These are phyloP conservation scores for Zalerion maritima DNA, from an alignment of 495 filamentous ascomycete species.

Conservation along the genomic window DNA sequence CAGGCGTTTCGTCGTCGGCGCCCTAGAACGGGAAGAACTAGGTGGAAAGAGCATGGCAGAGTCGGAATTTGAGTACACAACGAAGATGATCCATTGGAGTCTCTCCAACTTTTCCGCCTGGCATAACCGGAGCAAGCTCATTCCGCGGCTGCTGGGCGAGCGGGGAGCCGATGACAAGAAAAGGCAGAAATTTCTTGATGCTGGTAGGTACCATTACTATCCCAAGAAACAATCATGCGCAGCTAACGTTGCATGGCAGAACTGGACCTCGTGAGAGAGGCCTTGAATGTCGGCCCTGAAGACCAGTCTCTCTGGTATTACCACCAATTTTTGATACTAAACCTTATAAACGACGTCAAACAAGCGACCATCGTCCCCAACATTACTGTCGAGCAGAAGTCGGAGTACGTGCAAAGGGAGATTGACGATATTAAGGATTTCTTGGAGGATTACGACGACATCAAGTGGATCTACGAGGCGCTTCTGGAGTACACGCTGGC, in stretches of 20 bases:
- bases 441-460: constrained; percentile 57
- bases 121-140: constrained; percentile 78
- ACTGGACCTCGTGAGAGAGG: constrained; percentile 55
- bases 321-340: constrained; percentile 67
- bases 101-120: constrained; percentile 95
- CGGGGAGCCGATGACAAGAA: constrained; percentile 44
- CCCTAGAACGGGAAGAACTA: constrained; percentile 45
- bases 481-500: constrained; percentile 48
- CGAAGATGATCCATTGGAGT: constrained; percentile 64
- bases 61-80: constrained; percentile 78
- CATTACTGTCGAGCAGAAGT: constrained; percentile 44
- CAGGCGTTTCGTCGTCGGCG: constrained; percentile 54
- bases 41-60: constrained; percentile 49
- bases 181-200: constrained; percentile 54
- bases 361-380: constrained; percentile 46
- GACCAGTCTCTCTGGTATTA: constrained; percentile 97
- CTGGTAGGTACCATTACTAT: constrained; percentile 33
- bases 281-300: constrained; percentile 70
- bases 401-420: constrained; percentile 51
- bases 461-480: constrained; percentile 69
- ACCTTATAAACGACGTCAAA: constrained; percentile 23
- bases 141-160: constrained; percentile 58
- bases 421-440: constrained; percentile 57
- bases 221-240: neutral
- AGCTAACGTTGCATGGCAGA: constrained; percentile 33